These are phyloP conservation scores for Striga hermonthica DNA, from an alignment of 305 asterid genomes.

Conservation along the genomic window DNA sequence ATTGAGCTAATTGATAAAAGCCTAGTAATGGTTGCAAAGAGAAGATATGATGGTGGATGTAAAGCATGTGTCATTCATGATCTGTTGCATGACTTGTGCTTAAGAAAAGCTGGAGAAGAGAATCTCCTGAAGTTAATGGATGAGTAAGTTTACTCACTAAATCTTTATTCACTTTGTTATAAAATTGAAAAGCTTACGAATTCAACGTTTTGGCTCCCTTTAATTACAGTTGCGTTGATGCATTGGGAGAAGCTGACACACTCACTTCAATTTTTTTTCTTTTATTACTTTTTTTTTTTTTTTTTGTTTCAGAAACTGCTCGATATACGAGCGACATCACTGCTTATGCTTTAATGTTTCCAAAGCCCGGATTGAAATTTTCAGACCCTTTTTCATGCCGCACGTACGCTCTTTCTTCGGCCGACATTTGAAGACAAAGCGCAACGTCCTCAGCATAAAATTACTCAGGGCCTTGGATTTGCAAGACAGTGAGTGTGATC, in stretches of 20 bases:
- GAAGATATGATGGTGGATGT: conserved; percentile 25
- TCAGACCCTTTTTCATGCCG: neutral
- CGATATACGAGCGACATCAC: neutral
- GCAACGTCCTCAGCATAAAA: neutral
- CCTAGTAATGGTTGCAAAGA: conserved; percentile 13
- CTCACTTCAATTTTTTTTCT: no score
- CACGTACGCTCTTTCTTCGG: conserved; percentile 5
- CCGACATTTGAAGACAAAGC: neutral
- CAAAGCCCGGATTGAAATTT: neutral
- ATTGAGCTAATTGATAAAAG: conserved; percentile 30
- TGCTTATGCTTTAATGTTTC: neutral
- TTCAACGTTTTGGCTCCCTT: neutral
- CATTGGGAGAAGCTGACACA: no score
- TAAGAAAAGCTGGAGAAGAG: conserved; percentile 10
- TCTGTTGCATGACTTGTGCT: conserved; percentile 26
- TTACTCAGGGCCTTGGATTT: neutral
- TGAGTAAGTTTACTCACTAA: conserved; percentile 2
- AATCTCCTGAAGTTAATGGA: neutral
- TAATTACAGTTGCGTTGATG: neutral
- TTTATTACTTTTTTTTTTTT: neutral
- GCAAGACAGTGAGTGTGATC: neutral
- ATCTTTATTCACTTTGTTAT: no score
- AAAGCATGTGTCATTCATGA: conserved; percentile 30
- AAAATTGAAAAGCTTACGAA: no score
- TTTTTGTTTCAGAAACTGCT: neutral